Evolutionary conservation across 2,329 filamentous ascomycete genomes (phyloP), one percentile per base, ranked within the genome.

Genomic region (Paracorniculantispora psalliotae): DNA sequence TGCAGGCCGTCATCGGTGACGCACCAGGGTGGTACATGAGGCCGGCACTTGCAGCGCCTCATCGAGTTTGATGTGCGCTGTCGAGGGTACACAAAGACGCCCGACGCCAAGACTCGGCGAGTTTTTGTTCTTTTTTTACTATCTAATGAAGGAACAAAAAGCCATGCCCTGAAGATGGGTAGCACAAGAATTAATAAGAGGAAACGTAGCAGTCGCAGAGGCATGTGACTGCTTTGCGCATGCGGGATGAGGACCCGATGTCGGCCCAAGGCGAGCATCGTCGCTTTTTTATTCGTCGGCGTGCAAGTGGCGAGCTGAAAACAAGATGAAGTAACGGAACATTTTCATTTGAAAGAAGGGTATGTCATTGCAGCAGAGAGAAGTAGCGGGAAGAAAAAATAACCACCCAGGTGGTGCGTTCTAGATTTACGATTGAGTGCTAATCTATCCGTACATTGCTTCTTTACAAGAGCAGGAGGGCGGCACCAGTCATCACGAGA

Each of bases 1-100:
- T 54, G 51, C 51, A 54, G 51, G 35, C 41, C 51, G 51, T 54
- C 51, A 54, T 54, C 39, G 39, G 39, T 41, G 39, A 46, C n/a
- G 25, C 25, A 28, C 46, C 39, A 54, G n/a, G n/a, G n/a, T 15
- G 28, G n/a, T 7, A 19, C 21, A 41, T n/a, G 25, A 23, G 2
- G n/a, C 13, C 15, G 12, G 25, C 21, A 9, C 17, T 46, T 25
- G 21, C 43, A 13, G 9, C 21, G 43, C 43, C 23, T 46, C 43
- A 23, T 25, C 8, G 23, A 46, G 19, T 26, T 26, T 10, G 9
- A 3, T 15, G 33, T 46, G 12, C 12, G 43, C 43, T 6, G 43
- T 13, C 13, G 10, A 12, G 19, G 23, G 15, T 3, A 25, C 23
- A 26, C 4, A 46, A 21, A 23, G 9, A 9, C 8, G 7, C n/a